Evolutionary conservation across 1,284 basidiomycete species (phyloP).

Genomic region (Inonotus obliquus): DNA sequence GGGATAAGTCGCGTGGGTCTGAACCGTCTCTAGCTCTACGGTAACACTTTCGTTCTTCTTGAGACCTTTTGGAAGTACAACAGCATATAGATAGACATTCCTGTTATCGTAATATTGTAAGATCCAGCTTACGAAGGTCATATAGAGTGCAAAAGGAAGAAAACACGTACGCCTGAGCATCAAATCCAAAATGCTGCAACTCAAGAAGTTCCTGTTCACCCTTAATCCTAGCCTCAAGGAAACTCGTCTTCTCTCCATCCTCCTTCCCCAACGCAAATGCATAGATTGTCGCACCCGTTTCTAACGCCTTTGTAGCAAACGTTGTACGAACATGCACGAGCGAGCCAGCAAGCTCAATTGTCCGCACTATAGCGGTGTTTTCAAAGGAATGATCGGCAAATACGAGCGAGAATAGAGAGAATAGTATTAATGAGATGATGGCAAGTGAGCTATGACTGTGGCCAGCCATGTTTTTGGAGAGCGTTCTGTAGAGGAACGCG

Average conservation of each 20-base stretch:
- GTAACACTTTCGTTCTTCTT: constrained; percentile 57
- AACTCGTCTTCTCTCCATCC: constrained; percentile 67
- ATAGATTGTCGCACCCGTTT: constrained; percentile 59
- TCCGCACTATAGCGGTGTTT: constrained; percentile 84
- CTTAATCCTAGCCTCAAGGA: constrained; percentile 75
- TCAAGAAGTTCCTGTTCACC: constrained; percentile 58
- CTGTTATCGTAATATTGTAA: constrained; percentile 23
- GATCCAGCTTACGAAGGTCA: constrained; percentile 1
- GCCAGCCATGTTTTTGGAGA: constrained; percentile 25
- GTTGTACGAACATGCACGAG: constrained; percentile 84
- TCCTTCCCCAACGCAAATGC: constrained; percentile 63
- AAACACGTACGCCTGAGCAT: constrained; percentile 44
- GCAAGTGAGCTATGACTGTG: constrained; percentile 27
- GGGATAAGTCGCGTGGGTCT: constrained; percentile 72
- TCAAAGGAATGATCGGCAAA: constrained; percentile 56
- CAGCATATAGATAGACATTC: constrained; percentile 35
- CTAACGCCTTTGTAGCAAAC: constrained; percentile 75
- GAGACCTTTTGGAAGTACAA: constrained; percentile 42
- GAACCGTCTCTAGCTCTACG: constrained; percentile 71
- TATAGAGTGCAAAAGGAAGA: constrained; percentile 28
- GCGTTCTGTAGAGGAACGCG: neutral
- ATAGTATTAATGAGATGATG: constrained; percentile 25
- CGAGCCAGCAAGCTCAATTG: constrained; percentile 83
- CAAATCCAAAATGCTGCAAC: constrained; percentile 46
- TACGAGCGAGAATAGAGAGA: constrained; percentile 26